Evolutionary conservation across 164 flowering plant species (phyloP), one percentile per base, ranked within the genome.

Genomic region (Echeveria elegans): DNA sequence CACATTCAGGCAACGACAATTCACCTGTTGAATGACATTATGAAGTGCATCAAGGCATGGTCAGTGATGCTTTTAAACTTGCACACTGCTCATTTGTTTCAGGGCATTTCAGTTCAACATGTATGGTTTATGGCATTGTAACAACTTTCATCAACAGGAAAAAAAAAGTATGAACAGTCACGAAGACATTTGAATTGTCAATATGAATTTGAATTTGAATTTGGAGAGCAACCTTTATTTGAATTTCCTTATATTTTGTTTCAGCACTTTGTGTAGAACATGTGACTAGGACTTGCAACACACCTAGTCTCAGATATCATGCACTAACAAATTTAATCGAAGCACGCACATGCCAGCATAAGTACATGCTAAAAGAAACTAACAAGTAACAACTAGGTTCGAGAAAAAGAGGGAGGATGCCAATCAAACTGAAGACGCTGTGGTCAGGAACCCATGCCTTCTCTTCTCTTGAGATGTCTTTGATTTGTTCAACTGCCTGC

Each of bases 401-500:
- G n/a, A 7, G 18, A 5, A 29, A 53, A 56, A 28, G 16, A 2
- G 61, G 32, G 12, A 28, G 14, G 61, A 56, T 11, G 5, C 0
- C 1, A 43, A 56, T 16, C n/a, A n/a, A n/a, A n/a, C n/a, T n/a
- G n/a, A 15, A 43, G 15, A 43, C 47, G 61, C 0, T 15, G 61
- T 23, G 32, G 61, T 29, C 28, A 56, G 4, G 19, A 56, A 26
- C 18, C 28, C 32, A 28, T 28, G 61, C 61, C 32, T 56, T 56
- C 61, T 12, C 32, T 56, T 56, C 19, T 24, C 14, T 56, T 56
- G 18, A 56, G 32, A 56, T 28, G 28, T 56, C 31, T 56, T 56
- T 12, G 16, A 56, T 56, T 56, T 56, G 61, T 56, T 56, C 61
- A 28, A 56, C 19, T 56, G 61, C 61, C 61, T 56, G 61, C 18